A percentile compares a stretch with the other conserved stretches of the same genome.
phyloP scores from a whole-genome alignment of 768 basidiomycete species.

The Leccinum disarticulatum region DNA sequence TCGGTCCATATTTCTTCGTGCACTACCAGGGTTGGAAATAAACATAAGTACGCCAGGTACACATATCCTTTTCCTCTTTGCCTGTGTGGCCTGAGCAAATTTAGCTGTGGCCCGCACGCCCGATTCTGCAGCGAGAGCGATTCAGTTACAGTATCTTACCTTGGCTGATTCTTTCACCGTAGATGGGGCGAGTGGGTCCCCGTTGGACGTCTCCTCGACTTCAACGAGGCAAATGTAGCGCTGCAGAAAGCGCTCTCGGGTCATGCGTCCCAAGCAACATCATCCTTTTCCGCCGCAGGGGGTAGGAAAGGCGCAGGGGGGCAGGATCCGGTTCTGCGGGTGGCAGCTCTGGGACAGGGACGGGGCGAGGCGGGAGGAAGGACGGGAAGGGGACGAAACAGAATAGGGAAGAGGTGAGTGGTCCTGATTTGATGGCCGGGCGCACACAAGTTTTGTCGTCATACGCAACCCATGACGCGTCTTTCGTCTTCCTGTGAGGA shows the following conservation, averaged over 20 bases:
- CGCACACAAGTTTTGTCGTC: background rate
- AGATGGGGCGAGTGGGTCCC: constrained; percentile 66
- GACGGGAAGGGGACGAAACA: constrained; percentile 70
- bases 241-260: constrained; percentile 68
- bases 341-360: too few species aligned
- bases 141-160: too few species aligned
- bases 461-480: background rate
- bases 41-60: constrained; percentile 61
- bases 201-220: constrained; percentile 74
- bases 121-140: background rate
- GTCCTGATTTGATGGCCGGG: background rate
- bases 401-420: constrained; percentile 64
- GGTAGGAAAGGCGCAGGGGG: too few species aligned
- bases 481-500: background rate
- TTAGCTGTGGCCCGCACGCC: background rate
- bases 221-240: constrained; percentile 75
- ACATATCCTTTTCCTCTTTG: background rate
- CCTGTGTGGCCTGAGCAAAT: too few species aligned
- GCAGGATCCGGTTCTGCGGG: too few species aligned
- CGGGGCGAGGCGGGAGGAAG: constrained; percentile 54
- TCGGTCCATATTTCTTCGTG: constrained; percentile 87
- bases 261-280: constrained; percentile 43
- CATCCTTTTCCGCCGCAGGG: constrained; percentile 32
- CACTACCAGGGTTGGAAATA: constrained; percentile 99
- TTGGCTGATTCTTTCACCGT: background rate